These are phyloP conservation scores for Didymella glomerata DNA, from an alignment of 2,329 filamentous ascomycete species.

Conservation along the genomic window DNA sequence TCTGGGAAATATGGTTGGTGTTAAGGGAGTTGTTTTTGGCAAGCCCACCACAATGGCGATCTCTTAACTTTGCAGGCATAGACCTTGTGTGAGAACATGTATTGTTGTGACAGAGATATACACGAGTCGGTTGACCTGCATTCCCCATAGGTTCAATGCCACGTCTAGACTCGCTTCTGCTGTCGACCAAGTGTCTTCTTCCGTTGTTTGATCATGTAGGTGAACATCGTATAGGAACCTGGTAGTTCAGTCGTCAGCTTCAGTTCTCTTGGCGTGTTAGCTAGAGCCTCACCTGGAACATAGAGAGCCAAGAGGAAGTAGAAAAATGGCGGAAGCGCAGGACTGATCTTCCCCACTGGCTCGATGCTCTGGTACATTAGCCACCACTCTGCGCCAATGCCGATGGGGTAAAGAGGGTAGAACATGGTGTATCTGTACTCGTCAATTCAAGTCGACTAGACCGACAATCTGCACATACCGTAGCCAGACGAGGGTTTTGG, in stretches of 20 bases:
- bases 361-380: slow-evolving; percentile 31
- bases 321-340: slow-evolving; percentile 26
- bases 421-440: slow-evolving; percentile 31
- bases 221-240: slow-evolving; percentile 41
- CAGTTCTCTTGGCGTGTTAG: neutral
- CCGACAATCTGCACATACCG: slow-evolving; percentile 18
- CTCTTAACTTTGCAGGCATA: too few species aligned
- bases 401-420: slow-evolving; percentile 36
- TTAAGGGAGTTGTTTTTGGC: too few species aligned
- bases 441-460: neutral
- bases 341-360: slow-evolving; percentile 23
- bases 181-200: slow-evolving; percentile 26
- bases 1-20: too few species aligned
- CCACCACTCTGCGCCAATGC: slow-evolving; percentile 42
- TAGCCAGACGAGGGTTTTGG: slow-evolving; percentile 29
- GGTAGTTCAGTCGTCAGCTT: neutral
- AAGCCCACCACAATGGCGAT: too few species aligned
- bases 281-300: slow-evolving; percentile 30
- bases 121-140: too few species aligned
- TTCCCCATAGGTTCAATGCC: too few species aligned
- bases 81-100: too few species aligned
- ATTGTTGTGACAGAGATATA: too few species aligned
- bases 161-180: too few species aligned
- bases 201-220: slow-evolving; percentile 41
- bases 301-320: slow-evolving; percentile 37